Base-by-base conservation (phyloP, 2,329 filamentous ascomycete genomes). In the Ascochyta koolunga region DNA sequence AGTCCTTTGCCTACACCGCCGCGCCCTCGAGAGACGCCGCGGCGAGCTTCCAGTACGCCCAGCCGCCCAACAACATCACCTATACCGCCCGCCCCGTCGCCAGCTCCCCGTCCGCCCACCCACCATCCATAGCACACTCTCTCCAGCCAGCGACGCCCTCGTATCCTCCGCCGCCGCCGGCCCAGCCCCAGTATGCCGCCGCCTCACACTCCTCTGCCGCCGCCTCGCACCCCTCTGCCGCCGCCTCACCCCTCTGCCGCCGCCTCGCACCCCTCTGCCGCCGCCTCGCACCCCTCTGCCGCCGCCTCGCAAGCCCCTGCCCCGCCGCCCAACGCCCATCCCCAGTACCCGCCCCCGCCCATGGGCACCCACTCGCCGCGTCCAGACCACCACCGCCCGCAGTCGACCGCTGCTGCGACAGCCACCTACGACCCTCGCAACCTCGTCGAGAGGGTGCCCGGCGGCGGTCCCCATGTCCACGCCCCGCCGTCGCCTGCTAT, bases 391-490 rank as follows among this genome's bases (percentile, higher is more conserved):
- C 60, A 66, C 13, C 58, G 70, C 22, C 49, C 65, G 3, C 40
- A 54, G 4, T 70, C 67, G 36, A 64, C 65, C 39, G 54, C 62
- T 7, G 65, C 59, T 5, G 43, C 61, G 1, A 49, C 57, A 18
- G 58, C 47, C 22, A 50, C 60, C 27, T 70, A 72, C 41, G 65
- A 68, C n/a, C 65, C 66, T 48, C 70, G 64, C 51, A 69, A 70
- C 41, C 64, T 77, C 7, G 73, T 79, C 1, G 78, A 80, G 56
- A 74, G 80, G 57, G 76, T 73, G 6, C 77, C 78, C 6, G 71
- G 72, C 25, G 69, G 71, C 7, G 65, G 58, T 39, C 65, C 56
- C 18, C 65, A 48, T 50, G 45, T 68, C 19, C 38, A 48, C 40
- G 63, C 68, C 16, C 68, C 75, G 16, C 67, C 71, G 8, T 71